Evolutionary conservation across 2,329 filamentous ascomycete genomes (phyloP).

Genomic region (Bretziella fagacearum): DNA sequence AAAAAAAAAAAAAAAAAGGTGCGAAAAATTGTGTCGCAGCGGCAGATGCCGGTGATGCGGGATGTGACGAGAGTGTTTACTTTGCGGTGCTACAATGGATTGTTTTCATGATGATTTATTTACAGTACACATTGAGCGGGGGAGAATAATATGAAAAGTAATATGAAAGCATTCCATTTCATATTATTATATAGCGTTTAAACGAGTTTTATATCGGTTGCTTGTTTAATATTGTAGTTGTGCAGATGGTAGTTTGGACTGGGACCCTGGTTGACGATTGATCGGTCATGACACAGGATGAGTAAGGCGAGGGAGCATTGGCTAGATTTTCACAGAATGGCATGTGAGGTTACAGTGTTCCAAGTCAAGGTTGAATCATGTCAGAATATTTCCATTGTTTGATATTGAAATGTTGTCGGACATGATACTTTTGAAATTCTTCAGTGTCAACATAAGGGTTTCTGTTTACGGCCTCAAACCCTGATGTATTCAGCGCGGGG

Average conservation of each 20-base stretch:
- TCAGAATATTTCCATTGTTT: too few relatives aligned
- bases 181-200: background rate
- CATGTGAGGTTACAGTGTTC: too few relatives aligned
- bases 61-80: background rate
- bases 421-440: too few relatives aligned
- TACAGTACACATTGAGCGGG: too few relatives aligned
- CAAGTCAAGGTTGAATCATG: too few relatives aligned
- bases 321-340: background rate
- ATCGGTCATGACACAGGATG: background rate
- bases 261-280: background rate
- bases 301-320: background rate
- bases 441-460: background rate
- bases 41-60: background rate
- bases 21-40: background rate
- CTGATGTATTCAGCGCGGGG: background rate
- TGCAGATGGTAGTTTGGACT: background rate
- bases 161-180: too few relatives aligned
- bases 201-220: background rate
- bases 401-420: too few relatives aligned
- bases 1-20: constrained; percentile 4
- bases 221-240: background rate
- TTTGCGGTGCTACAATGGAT: too few relatives aligned
- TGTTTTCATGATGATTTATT: too few relatives aligned
- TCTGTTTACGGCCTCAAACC: background rate
- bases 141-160: too few relatives aligned